Percentiles rank a stretch among this genome's conserved stretches.
phyloP scores from a whole-genome alignment of 2,329 filamentous ascomycete genomes.

The Fusarium oligoseptatum region DNA sequence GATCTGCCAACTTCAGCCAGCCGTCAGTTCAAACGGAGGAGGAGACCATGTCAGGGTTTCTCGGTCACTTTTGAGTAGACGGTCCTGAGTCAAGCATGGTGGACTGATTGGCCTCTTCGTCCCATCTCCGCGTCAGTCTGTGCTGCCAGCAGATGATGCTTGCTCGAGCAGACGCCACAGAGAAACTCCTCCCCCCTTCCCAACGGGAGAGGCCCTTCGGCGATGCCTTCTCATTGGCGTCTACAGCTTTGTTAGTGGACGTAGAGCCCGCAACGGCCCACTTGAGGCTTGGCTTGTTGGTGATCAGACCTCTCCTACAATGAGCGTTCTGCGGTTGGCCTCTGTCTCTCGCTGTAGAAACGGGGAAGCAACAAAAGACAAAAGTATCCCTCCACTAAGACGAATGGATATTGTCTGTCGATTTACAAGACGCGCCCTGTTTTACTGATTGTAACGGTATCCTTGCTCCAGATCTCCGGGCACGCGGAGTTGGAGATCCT shows the following conservation, averaged over 20 bases:
- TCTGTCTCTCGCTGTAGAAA: neutral
- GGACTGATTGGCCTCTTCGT: slow-evolving; percentile 7
- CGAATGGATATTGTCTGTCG: neutral
- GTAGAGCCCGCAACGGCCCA: slow-evolving; percentile 9
- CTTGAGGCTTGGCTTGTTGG: slow-evolving; percentile 5
- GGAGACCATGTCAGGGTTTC: slow-evolving; percentile 10
- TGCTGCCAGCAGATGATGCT: neutral
- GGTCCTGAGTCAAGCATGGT: slow-evolving; percentile 38
- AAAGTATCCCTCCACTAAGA: neutral
- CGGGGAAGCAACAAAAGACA: neutral
- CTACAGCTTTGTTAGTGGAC: slow-evolving; percentile 16
- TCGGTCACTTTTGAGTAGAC: slow-evolving; percentile 5
- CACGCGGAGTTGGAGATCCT: slow-evolving; percentile 17
- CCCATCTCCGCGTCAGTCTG: slow-evolving; percentile 10
- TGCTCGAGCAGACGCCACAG: slow-evolving; percentile 26
- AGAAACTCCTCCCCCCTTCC: neutral
- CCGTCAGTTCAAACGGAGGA: neutral
- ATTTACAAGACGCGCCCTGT: neutral
- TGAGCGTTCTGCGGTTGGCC: neutral
- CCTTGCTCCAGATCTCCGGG: slow-evolving; percentile 17
- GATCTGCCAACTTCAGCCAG: slow-evolving; percentile 12
- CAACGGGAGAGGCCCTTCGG: slow-evolving; percentile 12
- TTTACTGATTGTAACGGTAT: slow-evolving; percentile 1
- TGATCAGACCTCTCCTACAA: slow-evolving; percentile 26
- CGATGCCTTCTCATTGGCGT: slow-evolving; percentile 14